Conservation (phyloP, 371 early-diverging fungal species). For the Rhizomucor miehei region DNA sequence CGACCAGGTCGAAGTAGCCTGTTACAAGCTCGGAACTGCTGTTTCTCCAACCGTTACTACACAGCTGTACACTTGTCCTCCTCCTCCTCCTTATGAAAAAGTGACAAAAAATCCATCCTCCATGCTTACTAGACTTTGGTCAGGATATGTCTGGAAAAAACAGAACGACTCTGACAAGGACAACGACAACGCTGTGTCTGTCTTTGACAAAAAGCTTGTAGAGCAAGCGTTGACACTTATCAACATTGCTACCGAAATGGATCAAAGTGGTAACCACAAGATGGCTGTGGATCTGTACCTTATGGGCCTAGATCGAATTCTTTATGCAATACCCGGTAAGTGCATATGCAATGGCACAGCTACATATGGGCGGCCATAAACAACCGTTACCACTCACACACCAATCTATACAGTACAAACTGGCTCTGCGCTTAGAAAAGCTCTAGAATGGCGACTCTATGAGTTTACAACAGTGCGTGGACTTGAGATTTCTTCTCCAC, state of each 20-base stretch:
- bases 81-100: slow-evolving; percentile 44
- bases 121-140: slow-evolving; percentile 9
- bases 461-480: background rate
- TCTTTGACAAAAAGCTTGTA: slow-evolving; percentile 31
- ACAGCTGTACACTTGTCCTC: slow-evolving; percentile 1
- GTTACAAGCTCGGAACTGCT: no score
- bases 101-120: slow-evolving; percentile 17
- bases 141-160: slow-evolving; percentile 29
- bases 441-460: background rate
- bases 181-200: background rate
- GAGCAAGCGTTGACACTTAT: slow-evolving; percentile 51
- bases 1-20: no score
- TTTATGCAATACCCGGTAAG: slow-evolving; percentile 53
- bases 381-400: background rate
- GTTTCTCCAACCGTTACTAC: no score
- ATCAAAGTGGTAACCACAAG: slow-evolving; percentile 43
- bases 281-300: slow-evolving; percentile 52
- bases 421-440: background rate
- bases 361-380: no score
- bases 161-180: background rate
- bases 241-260: slow-evolving; percentile 50
- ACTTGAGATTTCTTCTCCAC: background rate
- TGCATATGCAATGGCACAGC: no score
- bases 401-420: background rate
- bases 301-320: slow-evolving; percentile 48